A percentile compares a stretch with the other conserved stretches of the same genome.
These are phyloP conservation scores for Proliferodiscus dingleyae DNA, from an alignment of 2,329 filamentous ascomycete genomes.

Conservation along the genomic window DNA sequence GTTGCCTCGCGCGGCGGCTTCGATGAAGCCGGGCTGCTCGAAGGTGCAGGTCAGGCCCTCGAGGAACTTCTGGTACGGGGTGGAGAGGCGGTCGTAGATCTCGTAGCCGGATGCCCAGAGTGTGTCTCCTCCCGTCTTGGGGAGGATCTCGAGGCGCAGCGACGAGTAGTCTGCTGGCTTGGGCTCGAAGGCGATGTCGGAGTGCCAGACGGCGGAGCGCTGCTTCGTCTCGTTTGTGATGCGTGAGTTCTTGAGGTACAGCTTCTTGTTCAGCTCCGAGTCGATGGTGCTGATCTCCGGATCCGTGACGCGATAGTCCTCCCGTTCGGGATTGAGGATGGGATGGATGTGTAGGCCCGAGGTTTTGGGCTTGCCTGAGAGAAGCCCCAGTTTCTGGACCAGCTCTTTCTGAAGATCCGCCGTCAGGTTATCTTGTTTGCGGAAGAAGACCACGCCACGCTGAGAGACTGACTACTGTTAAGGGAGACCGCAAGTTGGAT, in stretches of 20 bases:
- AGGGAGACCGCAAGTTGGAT: conserved; percentile 54
- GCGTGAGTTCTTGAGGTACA: conserved; percentile 33
- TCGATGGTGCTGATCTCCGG: conserved; percentile 60
- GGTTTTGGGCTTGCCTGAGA: conserved; percentile 49
- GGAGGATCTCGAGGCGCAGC: conserved; percentile 10
- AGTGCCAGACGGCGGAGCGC: conserved; percentile 49
- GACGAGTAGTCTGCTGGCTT: conserved; percentile 56
- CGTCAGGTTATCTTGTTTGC: conserved; percentile 54
- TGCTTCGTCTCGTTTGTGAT: conserved; percentile 34
- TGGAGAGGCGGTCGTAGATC: conserved; percentile 58
- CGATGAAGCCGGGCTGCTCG: conserved; percentile 45
- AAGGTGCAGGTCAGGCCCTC: conserved; percentile 54
- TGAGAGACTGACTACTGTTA: conserved; percentile 47
- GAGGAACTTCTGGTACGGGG: conserved; percentile 51
- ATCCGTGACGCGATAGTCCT: conserved; percentile 43
- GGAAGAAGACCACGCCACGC: conserved; percentile 67
- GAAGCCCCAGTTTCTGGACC: conserved; percentile 52
- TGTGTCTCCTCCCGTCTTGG: conserved; percentile 38
- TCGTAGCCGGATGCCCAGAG: conserved; percentile 65
- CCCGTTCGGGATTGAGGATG: conserved; percentile 47
- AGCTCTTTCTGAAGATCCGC: conserved; percentile 63
- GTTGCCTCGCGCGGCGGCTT: conserved; percentile 40
- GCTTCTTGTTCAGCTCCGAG: conserved; percentile 47
- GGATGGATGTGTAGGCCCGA: conserved; percentile 60
- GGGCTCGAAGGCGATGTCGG: conserved; percentile 61